Percentiles rank a stretch among this genome's conserved stretches.
phyloP scores from a whole-genome alignment of 148 eudicot species.

The Rhododendron kiyosumense region DNA sequence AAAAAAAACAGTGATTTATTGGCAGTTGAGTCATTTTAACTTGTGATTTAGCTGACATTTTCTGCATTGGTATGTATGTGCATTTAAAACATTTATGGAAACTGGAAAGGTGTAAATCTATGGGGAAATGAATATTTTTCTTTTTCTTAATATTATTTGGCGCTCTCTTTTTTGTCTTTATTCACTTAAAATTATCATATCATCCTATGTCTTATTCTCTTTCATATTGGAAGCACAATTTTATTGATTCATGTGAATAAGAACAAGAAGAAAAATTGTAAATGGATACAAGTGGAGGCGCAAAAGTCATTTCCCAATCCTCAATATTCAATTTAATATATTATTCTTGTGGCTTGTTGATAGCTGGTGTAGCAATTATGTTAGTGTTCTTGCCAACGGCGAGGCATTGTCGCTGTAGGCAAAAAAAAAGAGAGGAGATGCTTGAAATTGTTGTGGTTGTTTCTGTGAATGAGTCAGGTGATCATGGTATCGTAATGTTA shows the following conservation, averaged over 20 bases:
- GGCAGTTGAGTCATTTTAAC: neutral
- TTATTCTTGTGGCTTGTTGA: neutral
- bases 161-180: no score
- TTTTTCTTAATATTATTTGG: no score
- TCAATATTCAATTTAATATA: neutral
- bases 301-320: no score
- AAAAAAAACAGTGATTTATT: neutral
- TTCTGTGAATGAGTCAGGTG: neutral
- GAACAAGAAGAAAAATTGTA: neutral
- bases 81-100: neutral
- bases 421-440: neutral
- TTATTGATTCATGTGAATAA: neutral
- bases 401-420: neutral
- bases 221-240: neutral
- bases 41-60: neutral
- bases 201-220: no score
- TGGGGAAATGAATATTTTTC: neutral
- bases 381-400: neutral
- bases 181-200: neutral
- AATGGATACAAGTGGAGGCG: neutral
- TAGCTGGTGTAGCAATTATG: neutral
- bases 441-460: neutral
- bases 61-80: neutral
- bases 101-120: neutral
- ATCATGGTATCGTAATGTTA: neutral